These are phyloP conservation scores for Globisporangium cystogenes DNA, from an alignment of 352 stramenopile species.

Conservation along the genomic window DNA sequence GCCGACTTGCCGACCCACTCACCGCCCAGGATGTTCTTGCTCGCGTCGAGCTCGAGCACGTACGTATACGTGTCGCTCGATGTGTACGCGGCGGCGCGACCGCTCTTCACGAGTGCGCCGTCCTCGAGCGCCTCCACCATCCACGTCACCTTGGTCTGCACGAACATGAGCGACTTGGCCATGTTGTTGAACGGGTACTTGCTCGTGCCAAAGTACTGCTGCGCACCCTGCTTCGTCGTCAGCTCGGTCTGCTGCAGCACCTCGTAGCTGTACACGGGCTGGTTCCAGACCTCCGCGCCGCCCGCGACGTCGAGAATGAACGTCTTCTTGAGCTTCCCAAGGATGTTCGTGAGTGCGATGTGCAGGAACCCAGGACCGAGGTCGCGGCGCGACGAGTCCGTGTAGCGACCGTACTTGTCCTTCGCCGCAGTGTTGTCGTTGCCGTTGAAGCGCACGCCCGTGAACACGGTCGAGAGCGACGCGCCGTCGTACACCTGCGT, in stretches of 20 bases:
- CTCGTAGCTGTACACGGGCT: slow-evolving; percentile 44
- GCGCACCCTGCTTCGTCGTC: slow-evolving; percentile 20
- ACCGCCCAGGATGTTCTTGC: slow-evolving; percentile 12
- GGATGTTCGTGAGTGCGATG: slow-evolving; percentile 14
- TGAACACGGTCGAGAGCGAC: slow-evolving; percentile 8
- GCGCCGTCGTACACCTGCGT: slow-evolving; percentile 13
- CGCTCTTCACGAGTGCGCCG: slow-evolving; percentile 10
- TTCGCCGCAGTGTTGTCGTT: slow-evolving; percentile 5
- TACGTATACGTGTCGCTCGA: slow-evolving; percentile 9
- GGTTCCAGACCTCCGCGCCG: slow-evolving; percentile 46
- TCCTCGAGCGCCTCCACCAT: slow-evolving; percentile 18
- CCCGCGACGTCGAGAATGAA: slow-evolving; percentile 15
- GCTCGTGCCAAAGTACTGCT: slow-evolving; percentile 31
- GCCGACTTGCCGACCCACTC: slow-evolving; percentile 15
- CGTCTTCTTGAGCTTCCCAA: slow-evolving; percentile 10
- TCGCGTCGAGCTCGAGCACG: slow-evolving; percentile 14
- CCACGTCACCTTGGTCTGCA: slow-evolving; percentile 36
- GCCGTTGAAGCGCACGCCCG: slow-evolving; percentile 15
- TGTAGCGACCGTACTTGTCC: slow-evolving; percentile 15
- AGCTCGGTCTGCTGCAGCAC: slow-evolving; percentile 24
- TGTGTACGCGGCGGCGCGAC: slow-evolving; percentile 6
- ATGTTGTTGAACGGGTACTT: slow-evolving; percentile 48
- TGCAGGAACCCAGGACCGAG: slow-evolving; percentile 10
- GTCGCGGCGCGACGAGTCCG: slow-evolving; percentile 11
- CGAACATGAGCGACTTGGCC: slow-evolving; percentile 36